Base-by-base conservation (phyloP, 2,329 filamentous ascomycete species). In the Cladophialophora carrionii region DNA sequence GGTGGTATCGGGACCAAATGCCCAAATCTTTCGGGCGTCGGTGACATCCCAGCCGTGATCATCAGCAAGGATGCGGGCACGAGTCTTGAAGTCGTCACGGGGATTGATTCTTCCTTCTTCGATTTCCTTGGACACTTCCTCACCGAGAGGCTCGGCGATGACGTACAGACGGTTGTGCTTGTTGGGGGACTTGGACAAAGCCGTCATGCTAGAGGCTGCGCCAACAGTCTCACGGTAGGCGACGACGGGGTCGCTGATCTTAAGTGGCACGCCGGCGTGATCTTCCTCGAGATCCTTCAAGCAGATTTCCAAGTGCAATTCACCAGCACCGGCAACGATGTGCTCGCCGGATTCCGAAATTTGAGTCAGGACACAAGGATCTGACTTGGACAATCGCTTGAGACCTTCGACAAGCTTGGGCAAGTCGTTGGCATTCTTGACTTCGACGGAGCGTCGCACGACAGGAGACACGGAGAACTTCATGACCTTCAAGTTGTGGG, bases 131-230 rank as follows among this genome's bases (percentile, higher is more conserved):
- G 91, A 86, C 68, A 99, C 89, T 75, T 98, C 95, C 87, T 99
- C 95, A 53, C 87, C 87, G 63, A 99, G 86, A 75, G 95, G 95
- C 83, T 92, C 84, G 72, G 95, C 95, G 81, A 87, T 87, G 83
- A 99, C 89, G 87, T 98, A 99, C 68, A 99, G 87, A 92, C 95
- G 94, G 88, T 99, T 99, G 90, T 99, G 95, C 92, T 99, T 99
- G 91, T 99, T 99, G 85, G 95, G 95, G 56, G 95, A 99, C 87
- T 99, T 99, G 82, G 95, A 98, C 77, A 99, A 87, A 74, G 95
- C 95, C 77, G 91, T 96, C 77, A 98, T 98, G 87, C 88, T 91
- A 62, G 95, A 98, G 78, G 88, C 88, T 76, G 72, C 85, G 74
- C 82, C 81, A 77, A 99, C 94, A 71, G 94, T 96, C 88, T 99